A percentile compares a stretch with the other conserved stretches of the same genome.
Evolutionary conservation across 73 alveolate species (phyloP).

Genomic region (Paramecium sonneborni): DNA sequence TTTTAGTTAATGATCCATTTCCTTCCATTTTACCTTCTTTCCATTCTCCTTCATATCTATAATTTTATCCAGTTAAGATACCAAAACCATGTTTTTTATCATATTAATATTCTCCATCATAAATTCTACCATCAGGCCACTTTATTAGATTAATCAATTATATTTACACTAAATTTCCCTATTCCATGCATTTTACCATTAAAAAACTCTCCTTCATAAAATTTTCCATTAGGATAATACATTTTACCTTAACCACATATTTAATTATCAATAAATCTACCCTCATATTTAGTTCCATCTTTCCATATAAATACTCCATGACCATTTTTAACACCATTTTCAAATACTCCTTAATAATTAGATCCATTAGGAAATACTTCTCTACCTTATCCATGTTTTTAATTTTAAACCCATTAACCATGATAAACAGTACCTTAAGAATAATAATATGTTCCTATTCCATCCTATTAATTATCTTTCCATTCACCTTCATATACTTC

Average conservation of each 20-base stretch:
- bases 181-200: constrained; percentile 64
- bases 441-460: constrained; percentile 68
- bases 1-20: background rate
- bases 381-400: constrained; percentile 36
- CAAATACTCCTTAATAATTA: background rate
- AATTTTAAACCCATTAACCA: constrained; percentile 20
- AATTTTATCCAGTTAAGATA: constrained; percentile 70
- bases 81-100: constrained; percentile 83
- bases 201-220: constrained; percentile 48
- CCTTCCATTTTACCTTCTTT: constrained; percentile 48
- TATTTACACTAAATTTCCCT: constrained; percentile 47
- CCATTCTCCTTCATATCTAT: constrained; percentile 35
- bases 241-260: constrained; percentile 41
- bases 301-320: constrained; percentile 39
- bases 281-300: constrained; percentile 51
- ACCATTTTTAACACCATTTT: background rate
- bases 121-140: constrained; percentile 82
- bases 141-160: background rate
- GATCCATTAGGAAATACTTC: constrained; percentile 36
- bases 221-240: constrained; percentile 52
- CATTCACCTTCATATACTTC: constrained; percentile 67
- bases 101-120: constrained; percentile 81
- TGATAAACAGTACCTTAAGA: constrained; percentile 58
- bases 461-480: constrained; percentile 57
- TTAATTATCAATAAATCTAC: constrained; percentile 20